phyloP scores from a whole-genome alignment of 2,329 filamentous ascomycete genomes.

The Penicillium paneum region DNA sequence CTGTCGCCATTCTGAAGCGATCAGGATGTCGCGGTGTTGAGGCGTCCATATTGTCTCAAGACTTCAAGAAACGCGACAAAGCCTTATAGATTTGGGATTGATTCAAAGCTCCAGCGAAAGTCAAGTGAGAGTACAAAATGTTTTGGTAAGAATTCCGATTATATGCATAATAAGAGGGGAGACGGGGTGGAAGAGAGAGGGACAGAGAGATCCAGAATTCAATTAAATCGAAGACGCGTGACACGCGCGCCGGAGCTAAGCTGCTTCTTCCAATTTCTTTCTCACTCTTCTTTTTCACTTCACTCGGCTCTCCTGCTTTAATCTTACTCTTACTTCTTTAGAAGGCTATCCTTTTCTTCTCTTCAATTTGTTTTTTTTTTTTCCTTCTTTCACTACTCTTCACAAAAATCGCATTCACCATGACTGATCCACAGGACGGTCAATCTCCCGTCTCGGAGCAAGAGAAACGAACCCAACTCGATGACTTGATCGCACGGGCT shows the following conservation, averaged over 20 bases:
- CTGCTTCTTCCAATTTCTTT: not conserved
- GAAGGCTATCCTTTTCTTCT: not conserved
- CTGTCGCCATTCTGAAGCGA: constrained; percentile 19
- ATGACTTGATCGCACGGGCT: constrained; percentile 75
- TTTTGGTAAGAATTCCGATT: not conserved
- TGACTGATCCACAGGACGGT: constrained; percentile 24
- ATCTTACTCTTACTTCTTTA: not conserved
- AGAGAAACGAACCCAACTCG: constrained; percentile 61
- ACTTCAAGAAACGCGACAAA: not conserved
- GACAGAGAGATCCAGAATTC: not conserved
- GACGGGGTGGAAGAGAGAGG: not conserved
- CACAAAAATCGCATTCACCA: constrained; percentile 9
- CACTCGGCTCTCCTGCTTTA: not conserved
- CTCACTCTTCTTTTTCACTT: not conserved
- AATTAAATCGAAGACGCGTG: constrained; percentile 10
- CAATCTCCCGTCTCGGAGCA: constrained; percentile 17
- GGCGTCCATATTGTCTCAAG: constrained; percentile 17
- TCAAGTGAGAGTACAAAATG: not conserved
- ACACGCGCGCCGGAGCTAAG: constrained; percentile 3
- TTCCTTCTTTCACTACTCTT: not conserved
- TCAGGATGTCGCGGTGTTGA: constrained; percentile 23
- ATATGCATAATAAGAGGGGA: not conserved
- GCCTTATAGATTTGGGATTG: not conserved
- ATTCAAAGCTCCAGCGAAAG: not conserved
- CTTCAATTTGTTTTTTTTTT: not conserved